Percentiles rank a stretch among this genome's conserved stretches.
These are phyloP conservation scores for Asterella californica DNA, from an alignment of 225 moss, liverwort and hornwort species.

Conservation along the genomic window DNA sequence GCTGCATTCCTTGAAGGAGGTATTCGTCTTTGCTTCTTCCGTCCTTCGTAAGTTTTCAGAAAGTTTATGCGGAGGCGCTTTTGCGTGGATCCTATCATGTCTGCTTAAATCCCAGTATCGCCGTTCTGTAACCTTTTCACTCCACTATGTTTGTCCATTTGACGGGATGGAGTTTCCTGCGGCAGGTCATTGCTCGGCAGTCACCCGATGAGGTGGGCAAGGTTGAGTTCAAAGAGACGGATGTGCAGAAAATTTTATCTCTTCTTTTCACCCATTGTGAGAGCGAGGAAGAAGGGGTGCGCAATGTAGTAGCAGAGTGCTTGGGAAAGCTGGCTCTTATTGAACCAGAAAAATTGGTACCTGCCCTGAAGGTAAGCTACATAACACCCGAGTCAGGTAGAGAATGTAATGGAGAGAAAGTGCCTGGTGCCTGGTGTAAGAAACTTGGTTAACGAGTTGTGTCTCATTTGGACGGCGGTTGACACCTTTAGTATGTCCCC, in stretches of 20 bases:
- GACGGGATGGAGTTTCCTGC: not conserved
- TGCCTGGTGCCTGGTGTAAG: not conserved
- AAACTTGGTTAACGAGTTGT: not conserved
- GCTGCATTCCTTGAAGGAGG: slow-evolving; percentile 97
- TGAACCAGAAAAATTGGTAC: slow-evolving; percentile 93
- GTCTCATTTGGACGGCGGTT: not conserved
- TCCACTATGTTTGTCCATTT: not conserved
- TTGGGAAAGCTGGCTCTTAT: slow-evolving; percentile 97
- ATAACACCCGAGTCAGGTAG: not conserved
- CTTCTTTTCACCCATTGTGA: slow-evolving; percentile 97
- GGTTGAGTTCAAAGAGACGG: slow-evolving; percentile 88
- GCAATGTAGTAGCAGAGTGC: slow-evolving; percentile 99
- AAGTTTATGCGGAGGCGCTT: not conserved
- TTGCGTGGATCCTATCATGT: not conserved
- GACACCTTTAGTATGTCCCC: too few relatives aligned
- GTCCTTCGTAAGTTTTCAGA: not conserved
- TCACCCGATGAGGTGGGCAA: slow-evolving; percentile 91
- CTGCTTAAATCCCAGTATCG: not conserved
- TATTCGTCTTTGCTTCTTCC: slow-evolving; percentile 18
- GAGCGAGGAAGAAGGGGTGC: slow-evolving; percentile 99
- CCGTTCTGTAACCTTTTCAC: not conserved
- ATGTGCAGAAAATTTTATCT: slow-evolving; percentile 91
- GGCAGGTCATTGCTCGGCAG: slow-evolving; percentile 93
- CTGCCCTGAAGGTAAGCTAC: slow-evolving; percentile 75
- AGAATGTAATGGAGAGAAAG: not conserved